Evolutionary conservation across 2,329 filamentous ascomycete species (phyloP).

Genomic region (Xylaria arbuscula): DNA sequence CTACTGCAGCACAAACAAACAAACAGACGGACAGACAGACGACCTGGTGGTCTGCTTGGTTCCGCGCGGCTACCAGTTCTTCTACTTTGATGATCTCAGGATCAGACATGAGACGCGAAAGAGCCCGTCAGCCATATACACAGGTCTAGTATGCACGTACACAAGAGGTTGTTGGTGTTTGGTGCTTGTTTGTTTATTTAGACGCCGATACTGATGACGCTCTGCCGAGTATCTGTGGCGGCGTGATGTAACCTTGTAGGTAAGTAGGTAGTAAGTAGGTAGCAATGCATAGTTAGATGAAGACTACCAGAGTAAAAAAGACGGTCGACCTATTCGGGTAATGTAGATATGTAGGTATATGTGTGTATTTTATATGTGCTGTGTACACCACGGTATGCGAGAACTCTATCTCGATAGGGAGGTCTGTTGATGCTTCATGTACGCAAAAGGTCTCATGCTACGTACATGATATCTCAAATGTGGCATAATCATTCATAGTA

Average conservation of each 20-base stretch:
- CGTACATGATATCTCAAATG: neutral
- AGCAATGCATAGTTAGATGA: neutral
- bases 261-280: neutral
- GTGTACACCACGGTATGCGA: neutral
- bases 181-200: conserved; percentile 13
- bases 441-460: neutral
- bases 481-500: neutral
- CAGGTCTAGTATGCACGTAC: neutral
- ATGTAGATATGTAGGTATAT: neutral
- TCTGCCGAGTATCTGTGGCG: conserved; percentile 14
- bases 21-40: no score
- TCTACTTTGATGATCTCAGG: conserved; percentile 10
- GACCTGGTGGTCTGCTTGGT: neutral
- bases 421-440: neutral
- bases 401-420: conserved; percentile 8
- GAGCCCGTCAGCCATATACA: neutral
- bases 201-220: neutral
- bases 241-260: conserved; percentile 2
- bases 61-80: conserved; percentile 33
- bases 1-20: no score
- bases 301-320: conserved; percentile 4
- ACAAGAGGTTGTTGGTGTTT: neutral
- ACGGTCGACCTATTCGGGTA: conserved; percentile 15
- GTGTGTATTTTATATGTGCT: neutral
- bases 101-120: conserved; percentile 6